Conservation (phyloP, 129 eudicot species). For the Lactuca sativa region DNA sequence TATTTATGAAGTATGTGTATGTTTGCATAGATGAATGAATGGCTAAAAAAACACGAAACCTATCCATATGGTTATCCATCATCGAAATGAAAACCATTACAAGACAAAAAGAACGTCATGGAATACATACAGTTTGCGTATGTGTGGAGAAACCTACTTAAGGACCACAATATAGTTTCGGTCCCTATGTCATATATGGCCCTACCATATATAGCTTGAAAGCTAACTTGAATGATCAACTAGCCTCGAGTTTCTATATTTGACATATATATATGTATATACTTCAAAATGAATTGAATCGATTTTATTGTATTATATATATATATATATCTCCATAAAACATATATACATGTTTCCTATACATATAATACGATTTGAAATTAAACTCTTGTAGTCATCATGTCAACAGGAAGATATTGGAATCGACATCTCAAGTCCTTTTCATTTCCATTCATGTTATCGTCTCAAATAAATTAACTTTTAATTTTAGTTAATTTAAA, state of each 20-base stretch:
- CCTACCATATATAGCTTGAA: constrained; percentile 22
- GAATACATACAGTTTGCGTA: constrained; percentile 18
- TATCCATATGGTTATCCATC: constrained; percentile 25
- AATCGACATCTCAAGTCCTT: not conserved
- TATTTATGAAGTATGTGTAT: not conserved
- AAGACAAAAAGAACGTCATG: constrained; percentile 29
- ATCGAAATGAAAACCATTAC: constrained; percentile 20
- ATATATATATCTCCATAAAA: no score
- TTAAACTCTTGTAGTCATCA: not conserved
- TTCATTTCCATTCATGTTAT: not conserved
- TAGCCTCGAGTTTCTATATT: constrained; percentile 2
- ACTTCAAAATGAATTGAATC: no score
- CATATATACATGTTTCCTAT: not conserved
- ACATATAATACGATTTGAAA: not conserved
- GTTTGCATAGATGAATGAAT: not conserved
- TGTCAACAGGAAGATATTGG: not conserved
- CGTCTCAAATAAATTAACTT: not conserved
- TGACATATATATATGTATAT: not conserved
- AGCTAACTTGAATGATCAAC: constrained; percentile 11
- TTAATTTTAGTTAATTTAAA: not conserved
- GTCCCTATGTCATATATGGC: constrained; percentile 32
- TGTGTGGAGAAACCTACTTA: constrained; percentile 22
- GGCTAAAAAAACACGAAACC: constrained; percentile 15
- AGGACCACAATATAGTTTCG: constrained; percentile 40
- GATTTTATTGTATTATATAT: no score